Evolutionary conservation across 139 green algal genomes (phyloP).

Genomic region (Dunaliella primolecta): DNA sequence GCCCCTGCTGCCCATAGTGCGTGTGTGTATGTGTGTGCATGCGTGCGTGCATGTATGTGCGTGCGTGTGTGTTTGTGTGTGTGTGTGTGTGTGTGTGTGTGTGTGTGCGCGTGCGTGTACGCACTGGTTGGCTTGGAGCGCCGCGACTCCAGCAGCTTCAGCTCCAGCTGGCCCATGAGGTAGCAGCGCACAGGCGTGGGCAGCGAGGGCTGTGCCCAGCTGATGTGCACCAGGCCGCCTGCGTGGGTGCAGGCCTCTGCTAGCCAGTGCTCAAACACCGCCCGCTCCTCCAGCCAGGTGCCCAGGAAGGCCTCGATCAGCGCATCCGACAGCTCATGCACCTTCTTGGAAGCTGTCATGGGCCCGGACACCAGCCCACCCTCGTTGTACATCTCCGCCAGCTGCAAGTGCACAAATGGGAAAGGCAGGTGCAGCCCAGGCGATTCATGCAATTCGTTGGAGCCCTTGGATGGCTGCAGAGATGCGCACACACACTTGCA

Average conservation of each 20-base stretch:
- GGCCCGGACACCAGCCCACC: neutral
- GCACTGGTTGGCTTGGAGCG: neutral
- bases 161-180: neutral
- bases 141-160: neutral
- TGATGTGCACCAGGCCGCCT: neutral
- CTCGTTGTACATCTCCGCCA: neutral
- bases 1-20: too few relatives aligned
- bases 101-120: too few relatives aligned
- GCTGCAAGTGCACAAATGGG: neutral
- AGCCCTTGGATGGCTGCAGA: too few relatives aligned
- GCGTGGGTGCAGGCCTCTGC: neutral
- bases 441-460: too few relatives aligned
- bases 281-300: neutral
- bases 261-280: neutral
- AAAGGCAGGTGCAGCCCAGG: too few relatives aligned
- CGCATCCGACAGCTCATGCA: neutral
- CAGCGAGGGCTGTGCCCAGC: neutral
- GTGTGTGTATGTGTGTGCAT: too few relatives aligned
- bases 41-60: too few relatives aligned
- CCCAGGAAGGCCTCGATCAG: neutral
- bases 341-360: neutral
- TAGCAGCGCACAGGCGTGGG: neutral
- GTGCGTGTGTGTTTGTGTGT: too few relatives aligned
- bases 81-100: too few relatives aligned
- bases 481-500: too few relatives aligned